Evolutionary conservation across 768 basidiomycete genomes (phyloP).

Genomic region (Dioszegia aurantiaca): DNA sequence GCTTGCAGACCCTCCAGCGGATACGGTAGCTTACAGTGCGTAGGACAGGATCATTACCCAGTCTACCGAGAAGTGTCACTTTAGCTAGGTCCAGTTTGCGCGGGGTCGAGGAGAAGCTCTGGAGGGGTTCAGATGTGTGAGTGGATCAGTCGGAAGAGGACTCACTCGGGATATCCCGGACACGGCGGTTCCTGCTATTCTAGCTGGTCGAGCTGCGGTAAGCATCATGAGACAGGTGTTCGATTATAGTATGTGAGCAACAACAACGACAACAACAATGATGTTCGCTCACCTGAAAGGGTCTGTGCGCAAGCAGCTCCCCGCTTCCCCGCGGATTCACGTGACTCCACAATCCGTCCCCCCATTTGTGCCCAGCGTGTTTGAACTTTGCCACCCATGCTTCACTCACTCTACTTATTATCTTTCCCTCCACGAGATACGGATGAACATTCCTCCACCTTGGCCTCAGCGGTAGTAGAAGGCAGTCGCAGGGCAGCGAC

Average conservation of each 20-base stretch:
- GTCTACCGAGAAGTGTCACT: constrained; percentile 33
- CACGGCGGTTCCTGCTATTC: neutral
- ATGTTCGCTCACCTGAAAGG: too few relatives aligned
- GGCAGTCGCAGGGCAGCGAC: neutral
- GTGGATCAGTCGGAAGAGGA: neutral
- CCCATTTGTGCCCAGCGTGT: neutral
- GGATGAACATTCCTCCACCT: neutral
- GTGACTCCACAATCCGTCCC: too few relatives aligned
- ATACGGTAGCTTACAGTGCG: constrained; percentile 20
- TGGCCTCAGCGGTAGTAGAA: neutral
- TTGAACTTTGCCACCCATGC: neutral
- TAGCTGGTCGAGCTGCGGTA: neutral
- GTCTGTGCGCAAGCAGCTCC: too few relatives aligned
- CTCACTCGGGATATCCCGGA: neutral
- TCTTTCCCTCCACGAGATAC: too few relatives aligned
- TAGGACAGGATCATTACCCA: constrained; percentile 34
- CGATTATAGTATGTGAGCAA: neutral
- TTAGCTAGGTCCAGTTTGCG: constrained; percentile 27
- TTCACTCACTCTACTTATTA: too few relatives aligned
- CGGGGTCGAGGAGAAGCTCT: constrained; percentile 32
- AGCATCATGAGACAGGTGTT: constrained; percentile 6
- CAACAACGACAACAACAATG: neutral
- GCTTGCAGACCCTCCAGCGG: neutral
- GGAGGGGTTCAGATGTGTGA: neutral
- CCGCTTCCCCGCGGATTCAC: neutral